Conservation (phyloP, 371 early-diverging fungal genomes). For the Smittium culicis region DNA sequence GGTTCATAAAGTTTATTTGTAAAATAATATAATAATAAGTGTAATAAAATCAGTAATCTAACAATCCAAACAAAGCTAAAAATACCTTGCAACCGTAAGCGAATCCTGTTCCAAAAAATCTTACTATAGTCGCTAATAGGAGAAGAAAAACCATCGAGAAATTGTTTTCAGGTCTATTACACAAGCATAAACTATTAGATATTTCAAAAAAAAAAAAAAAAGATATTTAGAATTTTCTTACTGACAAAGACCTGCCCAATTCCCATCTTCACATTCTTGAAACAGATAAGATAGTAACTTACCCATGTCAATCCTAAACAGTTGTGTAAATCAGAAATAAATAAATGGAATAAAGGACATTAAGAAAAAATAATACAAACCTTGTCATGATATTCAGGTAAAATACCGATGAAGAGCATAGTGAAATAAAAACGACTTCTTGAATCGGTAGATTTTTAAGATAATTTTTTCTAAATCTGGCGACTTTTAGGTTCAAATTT, state of each 20-base stretch:
- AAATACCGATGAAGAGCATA: constrained; percentile 53
- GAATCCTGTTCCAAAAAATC: constrained; percentile 48
- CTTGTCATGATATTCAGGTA: constrained; percentile 41
- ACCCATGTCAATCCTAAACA: constrained; percentile 53
- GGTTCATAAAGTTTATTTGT: neutral
- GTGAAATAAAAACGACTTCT: constrained; percentile 59
- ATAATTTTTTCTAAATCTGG: constrained; percentile 42
- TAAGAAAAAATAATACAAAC: neutral
- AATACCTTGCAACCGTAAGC: constrained; percentile 54
- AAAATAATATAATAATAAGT: no score
- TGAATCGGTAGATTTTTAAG: constrained; percentile 39
- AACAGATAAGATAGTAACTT: constrained; percentile 66
- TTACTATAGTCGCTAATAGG: constrained; percentile 48
- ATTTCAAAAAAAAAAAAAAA: no score
- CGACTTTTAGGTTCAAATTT: constrained; percentile 48
- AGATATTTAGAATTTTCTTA: no score
- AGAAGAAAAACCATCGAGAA: constrained; percentile 25
- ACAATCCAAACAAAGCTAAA: no score
- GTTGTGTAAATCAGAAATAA: constrained; percentile 21
- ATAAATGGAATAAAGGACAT: neutral
- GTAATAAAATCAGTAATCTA: neutral
- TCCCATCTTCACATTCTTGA: constrained; percentile 54
- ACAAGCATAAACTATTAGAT: no score
- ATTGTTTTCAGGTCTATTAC: neutral
- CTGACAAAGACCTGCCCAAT: constrained; percentile 50